These are phyloP conservation scores for Ceratobasidium sp. DNA, from an alignment of 1,284 basidiomycete species.

Conservation along the genomic window DNA sequence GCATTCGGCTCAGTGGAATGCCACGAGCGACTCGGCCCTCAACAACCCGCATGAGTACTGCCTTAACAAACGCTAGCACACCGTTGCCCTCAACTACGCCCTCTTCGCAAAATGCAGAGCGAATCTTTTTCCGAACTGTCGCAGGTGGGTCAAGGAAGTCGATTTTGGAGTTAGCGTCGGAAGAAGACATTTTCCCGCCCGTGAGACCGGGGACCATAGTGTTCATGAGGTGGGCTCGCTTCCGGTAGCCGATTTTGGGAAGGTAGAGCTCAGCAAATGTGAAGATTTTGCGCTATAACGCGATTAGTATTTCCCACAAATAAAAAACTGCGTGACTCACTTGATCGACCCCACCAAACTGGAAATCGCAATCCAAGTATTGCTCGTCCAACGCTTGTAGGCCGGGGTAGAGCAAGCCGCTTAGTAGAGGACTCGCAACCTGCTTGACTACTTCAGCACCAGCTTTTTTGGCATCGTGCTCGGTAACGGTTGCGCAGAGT, in stretches of 20 bases:
- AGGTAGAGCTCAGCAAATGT: slow-evolving; percentile 97
- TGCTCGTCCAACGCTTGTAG: slow-evolving; percentile 98
- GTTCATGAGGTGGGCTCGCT: slow-evolving; percentile 99
- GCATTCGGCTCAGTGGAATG: slow-evolving; percentile 57
- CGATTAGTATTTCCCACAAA: slow-evolving; percentile 12
- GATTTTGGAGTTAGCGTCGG: slow-evolving; percentile 96
- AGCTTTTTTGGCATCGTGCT: slow-evolving; percentile 98
- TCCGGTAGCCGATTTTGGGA: slow-evolving; percentile 91
- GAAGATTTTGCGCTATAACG: slow-evolving; percentile 92
- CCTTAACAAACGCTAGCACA: slow-evolving; percentile 87
- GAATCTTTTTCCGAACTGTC: slow-evolving; percentile 89
- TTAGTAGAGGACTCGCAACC: slow-evolving; percentile 90
- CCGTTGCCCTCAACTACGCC: slow-evolving; percentile 94
- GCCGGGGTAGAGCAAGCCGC: slow-evolving; percentile 94
- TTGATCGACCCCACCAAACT: slow-evolving; percentile 98
- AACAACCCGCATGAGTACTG: slow-evolving; percentile 86
- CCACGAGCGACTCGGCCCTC: slow-evolving; percentile 53
- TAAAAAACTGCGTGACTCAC: slow-evolving; percentile 60
- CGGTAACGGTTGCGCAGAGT: slow-evolving; percentile 88
- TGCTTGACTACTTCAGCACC: slow-evolving; percentile 99
- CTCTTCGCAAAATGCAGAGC: slow-evolving; percentile 92
- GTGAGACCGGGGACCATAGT: slow-evolving; percentile 95
- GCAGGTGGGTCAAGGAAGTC: slow-evolving; percentile 95
- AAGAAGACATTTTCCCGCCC: slow-evolving; percentile 99
- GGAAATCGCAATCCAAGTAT: slow-evolving; percentile 96